Conservation (phyloP, 2,329 filamentous ascomycete species). For the Phoma sp. region DNA sequence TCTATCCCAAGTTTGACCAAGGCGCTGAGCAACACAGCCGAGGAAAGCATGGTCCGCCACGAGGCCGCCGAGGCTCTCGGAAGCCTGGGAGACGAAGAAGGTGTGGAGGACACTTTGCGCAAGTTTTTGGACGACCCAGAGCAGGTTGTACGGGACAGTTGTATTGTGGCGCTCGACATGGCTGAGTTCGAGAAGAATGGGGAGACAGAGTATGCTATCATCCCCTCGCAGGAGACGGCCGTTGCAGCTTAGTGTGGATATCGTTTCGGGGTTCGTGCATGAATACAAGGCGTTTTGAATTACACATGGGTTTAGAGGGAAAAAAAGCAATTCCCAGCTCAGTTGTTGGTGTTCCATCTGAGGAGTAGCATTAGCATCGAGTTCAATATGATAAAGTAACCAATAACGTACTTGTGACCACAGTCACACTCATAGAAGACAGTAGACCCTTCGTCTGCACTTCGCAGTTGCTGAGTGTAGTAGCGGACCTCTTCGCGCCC, state of each 20-base stretch:
- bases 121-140: constrained; percentile 88
- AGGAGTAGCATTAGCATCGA: constrained; percentile 29
- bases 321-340: constrained; percentile 48
- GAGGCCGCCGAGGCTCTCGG: constrained; percentile 96
- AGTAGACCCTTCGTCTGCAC: constrained; percentile 94
- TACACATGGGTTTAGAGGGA: constrained; percentile 20
- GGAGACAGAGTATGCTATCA: constrained; percentile 88
- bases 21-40: constrained; percentile 77
- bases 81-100: constrained; percentile 89
- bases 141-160: constrained; percentile 90
- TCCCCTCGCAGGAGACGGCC: constrained; percentile 61
- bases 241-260: constrained; percentile 31
- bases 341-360: constrained; percentile 67
- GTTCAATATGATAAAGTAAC: constrained; percentile 1
- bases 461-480: constrained; percentile 82
- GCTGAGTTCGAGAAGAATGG: constrained; percentile 93
- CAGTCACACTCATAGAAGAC: constrained; percentile 91
- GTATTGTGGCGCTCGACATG: constrained; percentile 96
- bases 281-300: constrained; percentile 33
- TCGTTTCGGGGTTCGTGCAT: constrained; percentile 21
- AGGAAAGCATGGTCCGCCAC: constrained; percentile 96
- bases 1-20: constrained; percentile 88
- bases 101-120: constrained; percentile 85
- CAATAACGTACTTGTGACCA: constrained; percentile 72
- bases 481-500: constrained; percentile 82